Conservation (phyloP, 108 stramenopile species). For the Pseudonitzschia pungens region DNA sequence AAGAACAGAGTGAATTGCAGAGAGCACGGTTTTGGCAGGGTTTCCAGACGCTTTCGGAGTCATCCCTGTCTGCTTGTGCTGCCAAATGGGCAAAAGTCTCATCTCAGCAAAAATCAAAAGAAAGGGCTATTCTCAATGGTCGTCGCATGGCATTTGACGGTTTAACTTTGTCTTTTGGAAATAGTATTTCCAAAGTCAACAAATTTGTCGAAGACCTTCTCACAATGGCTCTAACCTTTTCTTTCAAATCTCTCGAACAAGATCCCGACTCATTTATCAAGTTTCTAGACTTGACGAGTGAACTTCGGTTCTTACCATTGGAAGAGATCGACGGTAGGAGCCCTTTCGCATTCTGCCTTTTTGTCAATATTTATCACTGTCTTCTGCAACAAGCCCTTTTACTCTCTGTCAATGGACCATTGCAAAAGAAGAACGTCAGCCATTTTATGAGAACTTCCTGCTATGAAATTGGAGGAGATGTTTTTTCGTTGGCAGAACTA, state of each 20-base stretch:
- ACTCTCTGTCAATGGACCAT: constrained; percentile 78
- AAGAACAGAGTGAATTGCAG: constrained; percentile 32
- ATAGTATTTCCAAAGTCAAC: constrained; percentile 18
- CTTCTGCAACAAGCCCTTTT: constrained; percentile 91
- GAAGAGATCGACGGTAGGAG: constrained; percentile 66
- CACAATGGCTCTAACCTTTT: constrained; percentile 62
- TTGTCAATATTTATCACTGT: constrained; percentile 92
- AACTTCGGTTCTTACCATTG: constrained; percentile 66
- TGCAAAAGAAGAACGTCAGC: constrained; percentile 57
- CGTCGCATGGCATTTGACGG: constrained; percentile 76
- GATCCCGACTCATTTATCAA: constrained; percentile 68
- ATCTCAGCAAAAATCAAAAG: constrained; percentile 49
- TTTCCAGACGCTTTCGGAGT: constrained; percentile 61
- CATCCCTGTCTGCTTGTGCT: constrained; percentile 52
- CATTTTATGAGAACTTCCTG: constrained; percentile 83
- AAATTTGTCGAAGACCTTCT: constrained; percentile 63
- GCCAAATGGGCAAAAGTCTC: constrained; percentile 77
- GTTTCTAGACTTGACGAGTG: constrained; percentile 85
- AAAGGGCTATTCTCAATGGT: constrained; percentile 67
- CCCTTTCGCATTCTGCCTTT: constrained; percentile 75
- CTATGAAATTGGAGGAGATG: constrained; percentile 93
- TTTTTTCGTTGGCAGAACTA: constrained; percentile 94
- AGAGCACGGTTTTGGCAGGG: constrained; percentile 76
- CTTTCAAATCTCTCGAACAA: constrained; percentile 57
- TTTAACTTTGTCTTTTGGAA: constrained; percentile 20